Evolutionary conservation across 495 filamentous ascomycete genomes (phyloP).

Genomic region (Aspergillus sclerotiicarbonarius): DNA sequence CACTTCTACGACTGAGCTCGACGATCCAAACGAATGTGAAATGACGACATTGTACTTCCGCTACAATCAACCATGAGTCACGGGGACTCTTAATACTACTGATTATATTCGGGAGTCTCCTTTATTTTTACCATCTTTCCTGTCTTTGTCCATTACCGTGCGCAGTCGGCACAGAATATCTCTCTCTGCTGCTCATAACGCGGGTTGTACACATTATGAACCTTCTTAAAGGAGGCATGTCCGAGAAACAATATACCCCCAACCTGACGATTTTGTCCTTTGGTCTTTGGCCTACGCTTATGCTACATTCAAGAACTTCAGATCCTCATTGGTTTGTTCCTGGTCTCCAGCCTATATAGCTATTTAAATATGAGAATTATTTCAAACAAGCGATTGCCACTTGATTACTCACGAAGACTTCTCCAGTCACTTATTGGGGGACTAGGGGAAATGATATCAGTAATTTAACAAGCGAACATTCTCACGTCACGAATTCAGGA

Average conservation of each 20-base stretch:
- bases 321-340: not conserved
- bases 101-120: constrained; percentile 30
- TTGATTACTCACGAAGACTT: too few relatives aligned
- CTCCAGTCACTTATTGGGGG: too few relatives aligned
- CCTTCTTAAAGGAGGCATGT: not conserved
- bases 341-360: constrained; percentile 1
- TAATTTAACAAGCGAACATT: too few relatives aligned
- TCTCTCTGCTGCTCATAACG: not conserved
- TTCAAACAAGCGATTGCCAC: not conserved
- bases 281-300: not conserved
- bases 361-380: not conserved
- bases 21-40: constrained; percentile 32
- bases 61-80: constrained; percentile 4
- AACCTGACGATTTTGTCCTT: not conserved
- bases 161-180: not conserved
- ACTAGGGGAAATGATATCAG: too few relatives aligned
- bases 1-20: constrained; percentile 9
- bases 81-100: constrained; percentile 41
- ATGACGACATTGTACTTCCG: constrained; percentile 19
- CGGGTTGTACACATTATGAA: not conserved
- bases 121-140: constrained; percentile 3
- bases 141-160: not conserved
- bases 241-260: constrained; percentile 1
- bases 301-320: not conserved
- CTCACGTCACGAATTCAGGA: too few relatives aligned